Evolutionary conservation across 164 flowering plant species (phyloP), one percentile per base, ranked within the genome.

Genomic region (Echeveria elegans): DNA sequence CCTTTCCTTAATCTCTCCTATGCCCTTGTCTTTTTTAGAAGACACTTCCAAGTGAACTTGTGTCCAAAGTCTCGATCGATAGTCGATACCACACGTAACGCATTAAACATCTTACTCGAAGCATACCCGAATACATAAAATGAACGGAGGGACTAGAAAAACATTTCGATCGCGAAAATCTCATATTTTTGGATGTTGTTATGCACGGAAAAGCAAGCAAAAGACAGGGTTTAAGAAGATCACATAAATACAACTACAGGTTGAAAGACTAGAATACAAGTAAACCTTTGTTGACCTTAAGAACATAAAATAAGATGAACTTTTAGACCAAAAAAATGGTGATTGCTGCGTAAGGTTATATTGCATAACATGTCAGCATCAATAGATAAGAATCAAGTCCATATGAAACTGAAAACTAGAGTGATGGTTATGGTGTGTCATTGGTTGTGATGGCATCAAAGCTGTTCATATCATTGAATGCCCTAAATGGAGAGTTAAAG

Each of bases 381-480:
- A 34, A 34, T n/a, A n/a, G 7, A 34, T 34, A 34, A 34, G 37
- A 34, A 34, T 34, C 37, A n/a, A n/a, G n/a, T n/a, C n/a, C n/a
- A n/a, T n/a, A n/a, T n/a, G n/a, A n/a, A n/a, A n/a, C n/a, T n/a
- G n/a, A n/a, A n/a, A n/a, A n/a, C n/a, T n/a, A n/a, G n/a, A n/a
- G n/a, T n/a, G n/a, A n/a, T 56, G 16, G 32, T 9, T 56, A 11
- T 56, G 19, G 61, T 56, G 32, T 56, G 61, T 56, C 34, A 50
- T 50, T 50, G 56, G 56, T 21, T 50, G 56, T 23, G 29, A 53
- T 53, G 11, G 29, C 12, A 23, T 23, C 59, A 56, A 28, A 19
- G 61, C 32, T 56, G 61, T 56, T 56, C 32, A 56, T 26, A 56
- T 56, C 32, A 56, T 56, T 15, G 12, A 56, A 56, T 56, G 61